Conservation (phyloP, 208 protist genomes). For the Blechomonas ayalai region DNA sequence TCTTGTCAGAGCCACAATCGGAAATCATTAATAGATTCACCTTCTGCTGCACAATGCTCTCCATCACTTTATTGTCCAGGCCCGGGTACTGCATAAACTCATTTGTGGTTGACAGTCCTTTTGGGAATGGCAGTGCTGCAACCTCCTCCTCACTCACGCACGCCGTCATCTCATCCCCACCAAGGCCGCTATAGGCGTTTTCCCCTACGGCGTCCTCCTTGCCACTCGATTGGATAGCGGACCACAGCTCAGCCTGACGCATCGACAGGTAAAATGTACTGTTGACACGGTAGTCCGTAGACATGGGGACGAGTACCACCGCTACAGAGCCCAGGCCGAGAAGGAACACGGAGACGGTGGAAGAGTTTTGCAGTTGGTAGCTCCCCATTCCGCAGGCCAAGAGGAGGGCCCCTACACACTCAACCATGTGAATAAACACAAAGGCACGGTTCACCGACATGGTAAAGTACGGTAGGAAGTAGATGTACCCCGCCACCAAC, state of each 20-base stretch:
- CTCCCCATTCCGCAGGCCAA: background rate
- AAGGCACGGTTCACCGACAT: constrained; percentile 6
- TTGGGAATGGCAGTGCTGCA: constrained; percentile 5
- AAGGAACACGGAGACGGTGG: constrained; percentile 1
- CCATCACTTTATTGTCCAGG: constrained; percentile 8
- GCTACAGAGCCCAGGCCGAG: constrained; percentile 4
- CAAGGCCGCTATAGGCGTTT: background rate
- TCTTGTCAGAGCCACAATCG: background rate
- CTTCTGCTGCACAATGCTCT: constrained; percentile 6
- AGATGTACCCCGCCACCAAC: constrained; percentile 3
- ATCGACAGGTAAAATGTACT: constrained; percentile 3
- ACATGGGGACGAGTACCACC: background rate
- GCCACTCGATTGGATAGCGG: background rate
- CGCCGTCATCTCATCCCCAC: background rate
- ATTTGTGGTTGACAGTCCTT: constrained; percentile 4
- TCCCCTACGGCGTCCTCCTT: background rate
- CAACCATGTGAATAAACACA: constrained; percentile 8
- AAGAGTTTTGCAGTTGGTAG: background rate
- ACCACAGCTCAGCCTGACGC: constrained; percentile 1
- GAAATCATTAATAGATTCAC: background rate
- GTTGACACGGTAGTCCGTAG: constrained; percentile 13
- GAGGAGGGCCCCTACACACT: constrained; percentile 1
- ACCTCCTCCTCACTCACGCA: constrained; percentile 5
- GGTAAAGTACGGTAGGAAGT: constrained; percentile 7
- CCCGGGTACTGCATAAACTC: constrained; percentile 6